Evolutionary conservation across 805 yeast species (phyloP).

Genomic region (Candida chilensis): DNA sequence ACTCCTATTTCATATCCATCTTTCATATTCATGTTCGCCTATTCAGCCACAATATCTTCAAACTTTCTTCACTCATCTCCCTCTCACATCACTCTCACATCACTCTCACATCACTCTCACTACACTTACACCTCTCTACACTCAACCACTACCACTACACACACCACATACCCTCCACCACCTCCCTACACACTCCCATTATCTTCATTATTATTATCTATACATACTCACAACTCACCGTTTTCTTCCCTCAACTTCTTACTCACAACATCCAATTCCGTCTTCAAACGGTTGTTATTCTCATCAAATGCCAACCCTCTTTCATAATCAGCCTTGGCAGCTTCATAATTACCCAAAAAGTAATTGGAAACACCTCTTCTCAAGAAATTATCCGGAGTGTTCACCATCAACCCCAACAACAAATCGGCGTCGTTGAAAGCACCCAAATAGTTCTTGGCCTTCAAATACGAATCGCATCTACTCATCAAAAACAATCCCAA

Average conservation of each 20-base stretch:
- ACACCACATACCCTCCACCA: too few species aligned
- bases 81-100: too few species aligned
- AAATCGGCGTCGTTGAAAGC: conserved; percentile 67
- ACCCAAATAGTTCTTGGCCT: conserved; percentile 41
- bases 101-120: too few species aligned
- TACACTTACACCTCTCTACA: too few species aligned
- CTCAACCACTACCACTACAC: too few species aligned
- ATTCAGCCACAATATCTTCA: too few species aligned
- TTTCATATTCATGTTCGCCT: too few species aligned
- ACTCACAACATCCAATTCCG: conserved; percentile 37
- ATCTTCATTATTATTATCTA: too few species aligned
- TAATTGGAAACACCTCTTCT: conserved; percentile 59
- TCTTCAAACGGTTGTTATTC: conserved; percentile 35
- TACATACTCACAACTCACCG: too few species aligned
- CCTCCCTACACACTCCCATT: too few species aligned
- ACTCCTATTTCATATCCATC: too few species aligned
- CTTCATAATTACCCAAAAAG: conserved; percentile 53
- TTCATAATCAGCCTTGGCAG: conserved; percentile 59
- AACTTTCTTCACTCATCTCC: too few species aligned
- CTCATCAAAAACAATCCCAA: conserved; percentile 57
- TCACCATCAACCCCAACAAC: conserved; percentile 47
- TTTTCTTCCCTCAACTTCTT: conserved; percentile 45
- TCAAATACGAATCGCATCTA: conserved; percentile 60
- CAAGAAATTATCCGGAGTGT: conserved; percentile 60
- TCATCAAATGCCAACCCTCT: conserved; percentile 63